A percentile compares a stretch with the other conserved stretches of the same genome.
These are phyloP conservation scores for Neofusicoccum umdonicola DNA, from an alignment of 2,329 filamentous ascomycete species.

Conservation along the genomic window DNA sequence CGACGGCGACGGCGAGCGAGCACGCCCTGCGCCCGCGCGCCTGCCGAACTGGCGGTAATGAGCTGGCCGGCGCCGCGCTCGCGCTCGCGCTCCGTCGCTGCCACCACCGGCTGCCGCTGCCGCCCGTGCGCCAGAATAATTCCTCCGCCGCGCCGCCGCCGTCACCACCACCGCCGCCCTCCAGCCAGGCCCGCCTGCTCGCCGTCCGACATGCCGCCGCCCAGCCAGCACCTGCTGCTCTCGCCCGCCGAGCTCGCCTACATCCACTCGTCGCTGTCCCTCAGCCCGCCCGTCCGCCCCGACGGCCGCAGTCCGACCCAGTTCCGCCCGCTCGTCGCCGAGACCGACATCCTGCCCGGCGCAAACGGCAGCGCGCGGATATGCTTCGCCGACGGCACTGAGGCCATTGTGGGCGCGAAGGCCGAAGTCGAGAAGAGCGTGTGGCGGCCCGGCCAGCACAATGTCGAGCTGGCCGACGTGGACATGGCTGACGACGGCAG, in stretches of 20 bases:
- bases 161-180: conserved; percentile 16
- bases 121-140: conserved; percentile 15
- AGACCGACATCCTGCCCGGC: conserved; percentile 83
- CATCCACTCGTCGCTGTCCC: conserved; percentile 80
- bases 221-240: conserved; percentile 64
- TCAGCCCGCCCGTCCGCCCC: conserved; percentile 79
- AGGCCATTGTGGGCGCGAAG: conserved; percentile 94
- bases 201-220: conserved; percentile 30
- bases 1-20: neutral
- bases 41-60: conserved; percentile 7
- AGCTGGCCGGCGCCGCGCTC: neutral
- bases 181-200: neutral
- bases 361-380: conserved; percentile 92
- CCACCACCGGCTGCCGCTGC: too few relatives aligned
- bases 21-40: neutral
- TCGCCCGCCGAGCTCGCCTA: conserved; percentile 96
- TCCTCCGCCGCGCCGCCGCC: conserved; percentile 2
- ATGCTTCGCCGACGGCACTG: conserved; percentile 91
- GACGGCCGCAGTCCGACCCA: conserved; percentile 80
- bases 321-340: conserved; percentile 86
- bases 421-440: conserved; percentile 81
- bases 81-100: too few relatives aligned
- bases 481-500: conserved; percentile 40
- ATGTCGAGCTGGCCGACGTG: conserved; percentile 35
- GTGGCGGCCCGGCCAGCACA: conserved; percentile 28